These are phyloP conservation scores for Marsdenia floribunda DNA, from an alignment of 257 asterid species.

Conservation along the genomic window DNA sequence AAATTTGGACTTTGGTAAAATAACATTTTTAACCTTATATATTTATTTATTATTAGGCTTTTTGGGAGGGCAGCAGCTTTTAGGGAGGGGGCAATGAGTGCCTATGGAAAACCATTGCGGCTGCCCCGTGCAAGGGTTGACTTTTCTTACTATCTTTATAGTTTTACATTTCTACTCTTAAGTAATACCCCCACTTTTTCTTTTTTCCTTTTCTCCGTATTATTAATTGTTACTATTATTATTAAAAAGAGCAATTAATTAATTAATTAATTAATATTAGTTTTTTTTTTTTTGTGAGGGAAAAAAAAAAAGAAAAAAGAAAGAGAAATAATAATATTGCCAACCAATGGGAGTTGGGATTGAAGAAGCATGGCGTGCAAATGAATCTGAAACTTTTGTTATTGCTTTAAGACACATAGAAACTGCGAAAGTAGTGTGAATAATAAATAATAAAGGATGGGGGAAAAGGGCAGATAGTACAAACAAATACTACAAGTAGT, in stretches of 20 bases:
- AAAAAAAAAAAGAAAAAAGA: neutral
- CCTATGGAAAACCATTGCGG: conserved; percentile 18
- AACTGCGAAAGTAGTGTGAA: neutral
- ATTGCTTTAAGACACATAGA: conserved; percentile 21
- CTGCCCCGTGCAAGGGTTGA: conserved; percentile 28
- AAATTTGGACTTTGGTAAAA: too few relatives aligned
- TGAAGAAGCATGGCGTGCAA: conserved; percentile 22
- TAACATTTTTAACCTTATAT: neutral
- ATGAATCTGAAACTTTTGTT: conserved; percentile 20
- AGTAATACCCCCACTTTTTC: too few relatives aligned
- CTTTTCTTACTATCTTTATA: neutral
- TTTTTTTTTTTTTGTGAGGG: neutral
- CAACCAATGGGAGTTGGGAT: conserved; percentile 1
- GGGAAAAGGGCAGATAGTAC: too few relatives aligned
- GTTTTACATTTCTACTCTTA: neutral
- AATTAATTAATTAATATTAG: too few relatives aligned
- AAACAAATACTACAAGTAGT: too few relatives aligned
- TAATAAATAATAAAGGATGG: too few relatives aligned
- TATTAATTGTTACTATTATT: neutral
- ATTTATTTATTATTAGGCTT: neutral
- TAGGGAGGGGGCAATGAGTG: conserved; percentile 7
- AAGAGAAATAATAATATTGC: neutral
- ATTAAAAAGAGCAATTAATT: neutral
- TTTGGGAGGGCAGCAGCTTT: neutral
- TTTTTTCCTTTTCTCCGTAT: too few relatives aligned